Conservation (phyloP, 2,329 filamentous ascomycete species). For the Xylaria sp. region DNA sequence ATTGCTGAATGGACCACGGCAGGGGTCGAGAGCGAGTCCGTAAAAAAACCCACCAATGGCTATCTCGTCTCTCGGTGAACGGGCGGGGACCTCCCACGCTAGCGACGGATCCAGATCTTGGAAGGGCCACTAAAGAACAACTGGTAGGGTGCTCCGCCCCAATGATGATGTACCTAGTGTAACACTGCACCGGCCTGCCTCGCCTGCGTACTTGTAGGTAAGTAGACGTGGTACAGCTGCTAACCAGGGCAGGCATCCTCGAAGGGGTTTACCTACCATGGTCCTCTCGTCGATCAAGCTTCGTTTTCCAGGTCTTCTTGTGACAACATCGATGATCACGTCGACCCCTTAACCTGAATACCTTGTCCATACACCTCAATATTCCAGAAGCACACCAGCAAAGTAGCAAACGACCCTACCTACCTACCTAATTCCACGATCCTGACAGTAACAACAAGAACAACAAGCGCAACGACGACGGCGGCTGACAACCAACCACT, state of each 20-base stretch:
- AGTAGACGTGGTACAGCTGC: not conserved
- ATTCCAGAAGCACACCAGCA: not conserved
- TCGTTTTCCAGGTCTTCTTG: not conserved
- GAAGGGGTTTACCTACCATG: not conserved
- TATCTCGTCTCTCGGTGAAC: conserved; percentile 35
- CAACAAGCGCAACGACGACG: not conserved
- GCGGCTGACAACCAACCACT: conserved; percentile 34
- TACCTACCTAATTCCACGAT: conserved; percentile 6
- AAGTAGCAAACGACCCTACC: not conserved
- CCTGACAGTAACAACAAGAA: not conserved
- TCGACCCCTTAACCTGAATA: not conserved
- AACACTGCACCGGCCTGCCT: not conserved
- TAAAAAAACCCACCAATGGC: conserved; percentile 25
- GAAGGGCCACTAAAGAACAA: not conserved
- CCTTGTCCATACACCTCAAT: not conserved
- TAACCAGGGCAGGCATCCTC: conserved; percentile 2
- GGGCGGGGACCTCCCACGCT: conserved; percentile 18
- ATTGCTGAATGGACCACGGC: not conserved
- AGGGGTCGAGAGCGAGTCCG: not conserved
- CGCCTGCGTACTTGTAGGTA: too few species aligned
- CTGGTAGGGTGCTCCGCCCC: conserved; percentile 21
- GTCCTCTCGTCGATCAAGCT: not conserved
- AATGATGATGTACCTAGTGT: conserved; percentile 21
- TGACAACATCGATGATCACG: conserved; percentile 2
- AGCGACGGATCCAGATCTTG: conserved; percentile 1